Conservation (phyloP, 371 early-diverging fungal genomes). For the Coemansia sp. region DNA sequence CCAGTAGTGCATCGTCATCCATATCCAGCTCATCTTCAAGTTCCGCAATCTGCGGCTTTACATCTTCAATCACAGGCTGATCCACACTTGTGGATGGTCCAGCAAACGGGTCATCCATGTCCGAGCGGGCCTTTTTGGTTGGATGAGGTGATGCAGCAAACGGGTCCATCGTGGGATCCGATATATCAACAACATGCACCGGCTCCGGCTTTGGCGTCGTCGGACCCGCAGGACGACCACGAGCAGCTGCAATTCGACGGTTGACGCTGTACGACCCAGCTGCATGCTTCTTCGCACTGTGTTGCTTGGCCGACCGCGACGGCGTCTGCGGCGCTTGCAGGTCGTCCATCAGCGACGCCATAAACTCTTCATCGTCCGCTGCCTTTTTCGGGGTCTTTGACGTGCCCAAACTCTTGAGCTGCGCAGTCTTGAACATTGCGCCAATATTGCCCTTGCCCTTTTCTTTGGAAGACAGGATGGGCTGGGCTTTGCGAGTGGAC, state of each 20-base stretch:
- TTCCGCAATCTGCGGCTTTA: slow-evolving; percentile 4
- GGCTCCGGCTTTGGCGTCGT: slow-evolving; percentile 13
- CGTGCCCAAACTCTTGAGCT: slow-evolving; percentile 12
- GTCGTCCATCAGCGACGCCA: slow-evolving; percentile 42
- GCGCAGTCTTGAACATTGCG: slow-evolving; percentile 33
- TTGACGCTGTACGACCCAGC: slow-evolving; percentile 30
- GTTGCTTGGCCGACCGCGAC: slow-evolving; percentile 10
- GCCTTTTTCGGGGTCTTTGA: slow-evolving; percentile 1
- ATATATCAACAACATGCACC: slow-evolving; percentile 14
- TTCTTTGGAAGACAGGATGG: not conserved
- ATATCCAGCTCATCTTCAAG: slow-evolving; percentile 16
- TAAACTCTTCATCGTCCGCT: slow-evolving; percentile 44
- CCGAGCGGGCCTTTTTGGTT: slow-evolving; percentile 12
- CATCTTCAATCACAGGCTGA: not conserved
- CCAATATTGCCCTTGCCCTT: slow-evolving; percentile 6
- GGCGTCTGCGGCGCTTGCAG: slow-evolving; percentile 40
- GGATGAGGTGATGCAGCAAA: slow-evolving; percentile 17
- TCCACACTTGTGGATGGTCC: not conserved
- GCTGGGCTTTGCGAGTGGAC: not conserved
- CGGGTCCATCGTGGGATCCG: slow-evolving; percentile 33
- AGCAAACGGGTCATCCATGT: slow-evolving; percentile 3
- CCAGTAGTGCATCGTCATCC: slow-evolving; percentile 28
- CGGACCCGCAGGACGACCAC: not conserved
- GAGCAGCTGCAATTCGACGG: slow-evolving; percentile 16
- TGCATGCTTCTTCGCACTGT: not conserved